Percentiles rank a stretch among this genome's conserved stretches.
Conservation (phyloP, 1,139 yeast genomes). For the Candida anutae region DNA sequence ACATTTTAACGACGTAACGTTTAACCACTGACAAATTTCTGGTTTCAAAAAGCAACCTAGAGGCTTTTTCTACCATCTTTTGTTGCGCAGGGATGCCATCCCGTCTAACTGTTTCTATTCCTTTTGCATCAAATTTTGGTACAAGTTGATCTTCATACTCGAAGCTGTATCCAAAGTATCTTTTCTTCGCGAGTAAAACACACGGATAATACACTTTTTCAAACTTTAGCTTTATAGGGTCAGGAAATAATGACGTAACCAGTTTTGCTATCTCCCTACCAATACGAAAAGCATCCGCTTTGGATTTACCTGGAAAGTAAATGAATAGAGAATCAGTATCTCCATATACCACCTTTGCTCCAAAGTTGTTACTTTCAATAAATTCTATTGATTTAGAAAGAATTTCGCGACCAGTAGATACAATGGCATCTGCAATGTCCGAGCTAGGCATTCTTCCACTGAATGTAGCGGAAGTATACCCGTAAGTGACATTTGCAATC, state of each 20-base stretch:
- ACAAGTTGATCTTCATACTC: conserved; percentile 46
- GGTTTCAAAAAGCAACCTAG: conserved; percentile 65
- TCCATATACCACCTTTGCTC: conserved; percentile 92
- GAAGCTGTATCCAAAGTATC: conserved; percentile 81
- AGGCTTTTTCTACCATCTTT: conserved; percentile 64
- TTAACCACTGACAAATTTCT: conserved; percentile 67
- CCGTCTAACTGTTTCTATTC: conserved; percentile 87
- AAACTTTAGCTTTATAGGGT: conserved; percentile 75
- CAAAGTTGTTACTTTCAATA: conserved; percentile 64
- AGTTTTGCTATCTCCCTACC: conserved; percentile 63
- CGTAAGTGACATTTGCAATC: conserved; percentile 93
- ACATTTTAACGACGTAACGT: conserved; percentile 54
- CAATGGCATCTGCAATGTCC: conserved; percentile 91
- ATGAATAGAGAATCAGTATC: conserved; percentile 94
- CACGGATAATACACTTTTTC: conserved; percentile 92
- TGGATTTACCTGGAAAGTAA: conserved; percentile 76
- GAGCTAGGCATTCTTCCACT: conserved; percentile 98
- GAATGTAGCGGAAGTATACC: conserved; percentile 88
- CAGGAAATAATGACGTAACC: conserved; percentile 65
- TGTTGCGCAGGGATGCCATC: conserved; percentile 94
- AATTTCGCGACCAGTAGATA: conserved; percentile 83
- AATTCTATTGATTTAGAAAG: conserved; percentile 59
- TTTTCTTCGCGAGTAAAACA: conserved; percentile 71
- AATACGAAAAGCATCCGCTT: conserved; percentile 65
- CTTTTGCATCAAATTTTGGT: conserved; percentile 88